Conservation (phyloP, 2,329 filamentous ascomycete species). For the Botryotinia narcissicola region DNA sequence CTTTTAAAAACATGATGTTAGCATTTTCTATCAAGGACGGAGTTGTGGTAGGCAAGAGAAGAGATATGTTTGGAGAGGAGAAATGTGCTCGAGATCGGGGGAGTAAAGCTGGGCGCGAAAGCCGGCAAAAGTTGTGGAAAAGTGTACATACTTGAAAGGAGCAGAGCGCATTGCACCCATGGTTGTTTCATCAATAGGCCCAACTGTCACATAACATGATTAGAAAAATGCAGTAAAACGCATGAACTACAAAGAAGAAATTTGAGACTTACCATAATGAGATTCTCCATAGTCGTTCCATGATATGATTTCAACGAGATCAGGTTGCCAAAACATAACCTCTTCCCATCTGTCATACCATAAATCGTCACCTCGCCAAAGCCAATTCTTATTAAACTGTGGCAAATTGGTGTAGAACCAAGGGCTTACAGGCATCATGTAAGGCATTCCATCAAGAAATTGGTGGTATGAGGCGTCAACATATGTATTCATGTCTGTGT, state of each 20-base stretch:
- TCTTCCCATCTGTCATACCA: constrained; percentile 44
- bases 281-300: constrained; percentile 54
- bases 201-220: neutral
- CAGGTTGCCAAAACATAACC: constrained; percentile 42
- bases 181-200: neutral
- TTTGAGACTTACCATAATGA: constrained; percentile 49
- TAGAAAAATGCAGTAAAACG: neutral
- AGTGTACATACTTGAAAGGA: constrained; percentile 1
- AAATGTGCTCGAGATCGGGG: neutral
- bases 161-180: neutral
- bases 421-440: constrained; percentile 37
- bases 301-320: constrained; percentile 46
- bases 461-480: constrained; percentile 24
- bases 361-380: constrained; percentile 42
- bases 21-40: neutral
- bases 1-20: neutral
- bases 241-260: constrained; percentile 23
- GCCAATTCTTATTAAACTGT: constrained; percentile 43
- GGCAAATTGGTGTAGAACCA: constrained; percentile 39
- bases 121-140: neutral
- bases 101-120: neutral
- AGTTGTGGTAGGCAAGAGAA: neutral
- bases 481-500: constrained; percentile 25
- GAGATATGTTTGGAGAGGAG: neutral
- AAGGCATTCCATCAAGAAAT: constrained; percentile 24